A percentile compares a stretch with the other conserved stretches of the same genome.
phyloP scores from a whole-genome alignment of 257 asterid genomes.

The Coffea eugenioides region DNA sequence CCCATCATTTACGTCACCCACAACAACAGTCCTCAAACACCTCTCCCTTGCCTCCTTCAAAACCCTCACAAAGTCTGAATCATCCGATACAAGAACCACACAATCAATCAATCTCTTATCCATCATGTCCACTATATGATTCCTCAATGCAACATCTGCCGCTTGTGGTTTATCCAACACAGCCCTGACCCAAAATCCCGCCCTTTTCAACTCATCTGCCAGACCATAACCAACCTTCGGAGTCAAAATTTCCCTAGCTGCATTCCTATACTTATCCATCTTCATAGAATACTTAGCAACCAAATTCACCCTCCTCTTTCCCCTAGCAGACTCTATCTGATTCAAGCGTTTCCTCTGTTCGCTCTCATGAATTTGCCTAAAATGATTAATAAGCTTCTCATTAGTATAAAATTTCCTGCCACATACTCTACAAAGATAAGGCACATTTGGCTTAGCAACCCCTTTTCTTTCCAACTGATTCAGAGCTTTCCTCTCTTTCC shows the following conservation, averaged over 20 bases:
- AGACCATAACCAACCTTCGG: conserved; percentile 78
- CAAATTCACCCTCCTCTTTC: conserved; percentile 71
- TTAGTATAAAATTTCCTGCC: conserved; percentile 76
- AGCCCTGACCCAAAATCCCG: conserved; percentile 75
- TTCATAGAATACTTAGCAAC: conserved; percentile 68
- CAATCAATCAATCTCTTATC: conserved; percentile 59
- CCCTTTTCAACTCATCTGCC: conserved; percentile 75
- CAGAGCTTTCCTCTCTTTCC: conserved; percentile 49
- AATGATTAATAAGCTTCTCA: conserved; percentile 67
- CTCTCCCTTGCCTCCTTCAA: conserved; percentile 75
- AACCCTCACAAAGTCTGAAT: conserved; percentile 66
- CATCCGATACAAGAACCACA: conserved; percentile 82
- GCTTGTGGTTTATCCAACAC: conserved; percentile 80
- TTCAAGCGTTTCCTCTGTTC: conserved; percentile 77
- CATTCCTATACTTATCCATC: conserved; percentile 83
- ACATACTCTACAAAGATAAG: conserved; percentile 73
- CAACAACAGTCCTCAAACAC: conserved; percentile 85
- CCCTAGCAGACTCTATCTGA: conserved; percentile 80
- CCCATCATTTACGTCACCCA: conserved; percentile 68
- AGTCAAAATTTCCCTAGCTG: conserved; percentile 65
- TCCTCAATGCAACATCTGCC: conserved; percentile 66
- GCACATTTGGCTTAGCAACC: conserved; percentile 50
- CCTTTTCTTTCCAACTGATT: conserved; percentile 58
- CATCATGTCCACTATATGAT: conserved; percentile 74
- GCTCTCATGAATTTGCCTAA: conserved; percentile 76